These are phyloP conservation scores for Lachnellula occidentalis DNA, from an alignment of 2,329 filamentous ascomycete genomes.

Conservation along the genomic window DNA sequence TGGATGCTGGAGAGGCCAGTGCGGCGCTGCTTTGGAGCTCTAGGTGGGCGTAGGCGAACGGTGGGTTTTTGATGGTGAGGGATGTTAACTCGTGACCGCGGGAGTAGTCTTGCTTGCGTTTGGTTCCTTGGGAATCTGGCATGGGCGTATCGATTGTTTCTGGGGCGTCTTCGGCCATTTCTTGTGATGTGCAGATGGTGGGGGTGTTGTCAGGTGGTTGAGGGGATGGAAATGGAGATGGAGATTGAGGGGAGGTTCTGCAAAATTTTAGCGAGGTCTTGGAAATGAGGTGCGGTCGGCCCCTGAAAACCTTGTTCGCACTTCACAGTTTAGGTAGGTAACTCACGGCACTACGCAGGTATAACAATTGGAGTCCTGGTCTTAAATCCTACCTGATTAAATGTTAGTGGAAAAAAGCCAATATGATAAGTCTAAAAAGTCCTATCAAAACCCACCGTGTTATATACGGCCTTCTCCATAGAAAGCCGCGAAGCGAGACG, in stretches of 20 bases:
- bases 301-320: neutral
- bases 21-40: conserved; percentile 37
- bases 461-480: too few relatives aligned
- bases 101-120: conserved; percentile 6
- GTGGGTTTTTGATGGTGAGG: conserved; percentile 45
- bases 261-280: neutral
- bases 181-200: neutral
- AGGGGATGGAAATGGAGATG: neutral
- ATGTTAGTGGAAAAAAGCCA: too few relatives aligned
- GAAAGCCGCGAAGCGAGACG: too few relatives aligned
- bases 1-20: neutral
- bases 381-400: too few relatives aligned
- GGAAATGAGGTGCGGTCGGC: neutral
- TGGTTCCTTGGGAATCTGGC: neutral
- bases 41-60: conserved; percentile 53
- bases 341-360: too few relatives aligned
- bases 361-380: too few relatives aligned
- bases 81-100: conserved; percentile 43
- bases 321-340: too few relatives aligned
- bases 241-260: neutral
- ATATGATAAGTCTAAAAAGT: too few relatives aligned
- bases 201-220: neutral
- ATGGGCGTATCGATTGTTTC: neutral
- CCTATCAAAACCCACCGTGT: too few relatives aligned
- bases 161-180: neutral